Percentiles rank a stretch among this genome's conserved stretches.
Evolutionary conservation across 768 basidiomycete species (phyloP).

Genomic region (Amylocystis lapponica): DNA sequence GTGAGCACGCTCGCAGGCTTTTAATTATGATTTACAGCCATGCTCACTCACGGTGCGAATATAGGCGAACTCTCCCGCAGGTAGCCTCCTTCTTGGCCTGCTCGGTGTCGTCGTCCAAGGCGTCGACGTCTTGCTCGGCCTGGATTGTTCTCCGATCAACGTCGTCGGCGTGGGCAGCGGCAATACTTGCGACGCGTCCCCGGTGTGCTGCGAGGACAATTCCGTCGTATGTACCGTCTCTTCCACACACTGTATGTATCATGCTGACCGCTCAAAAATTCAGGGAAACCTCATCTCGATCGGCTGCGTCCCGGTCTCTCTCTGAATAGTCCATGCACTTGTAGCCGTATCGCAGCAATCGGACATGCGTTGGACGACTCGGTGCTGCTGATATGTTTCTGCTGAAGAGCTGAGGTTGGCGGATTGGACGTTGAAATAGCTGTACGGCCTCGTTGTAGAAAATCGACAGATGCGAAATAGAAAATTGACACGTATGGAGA

Average conservation of each 20-base stretch:
- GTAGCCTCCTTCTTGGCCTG: constrained; percentile 3
- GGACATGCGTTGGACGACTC: too few species aligned
- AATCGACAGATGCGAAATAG: too few species aligned
- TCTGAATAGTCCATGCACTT: too few species aligned
- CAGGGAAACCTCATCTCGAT: constrained; percentile 13
- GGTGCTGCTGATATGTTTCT: too few species aligned
- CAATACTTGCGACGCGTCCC: constrained; percentile 6
- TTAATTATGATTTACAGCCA: background rate
- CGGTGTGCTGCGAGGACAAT: constrained; percentile 14
- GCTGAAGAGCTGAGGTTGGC: too few species aligned
- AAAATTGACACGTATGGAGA: too few species aligned
- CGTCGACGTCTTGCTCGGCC: constrained; percentile 7
- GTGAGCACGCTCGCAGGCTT: background rate
- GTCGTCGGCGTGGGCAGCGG: constrained; percentile 10
- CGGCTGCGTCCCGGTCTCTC: constrained; percentile 15
- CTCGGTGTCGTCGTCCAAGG: constrained; percentile 12
- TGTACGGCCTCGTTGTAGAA: too few species aligned
- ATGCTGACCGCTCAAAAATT: background rate
- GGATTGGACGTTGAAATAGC: too few species aligned
- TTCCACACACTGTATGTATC: too few species aligned
- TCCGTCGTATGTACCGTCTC: constrained; percentile 3
- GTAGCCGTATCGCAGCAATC: too few species aligned
- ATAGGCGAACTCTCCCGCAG: constrained; percentile 3
- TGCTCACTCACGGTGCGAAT: background rate
- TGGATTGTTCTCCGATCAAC: constrained; percentile 11